phyloP scores from a whole-genome alignment of 129 eudicot genomes.

The Silybum marianum region DNA sequence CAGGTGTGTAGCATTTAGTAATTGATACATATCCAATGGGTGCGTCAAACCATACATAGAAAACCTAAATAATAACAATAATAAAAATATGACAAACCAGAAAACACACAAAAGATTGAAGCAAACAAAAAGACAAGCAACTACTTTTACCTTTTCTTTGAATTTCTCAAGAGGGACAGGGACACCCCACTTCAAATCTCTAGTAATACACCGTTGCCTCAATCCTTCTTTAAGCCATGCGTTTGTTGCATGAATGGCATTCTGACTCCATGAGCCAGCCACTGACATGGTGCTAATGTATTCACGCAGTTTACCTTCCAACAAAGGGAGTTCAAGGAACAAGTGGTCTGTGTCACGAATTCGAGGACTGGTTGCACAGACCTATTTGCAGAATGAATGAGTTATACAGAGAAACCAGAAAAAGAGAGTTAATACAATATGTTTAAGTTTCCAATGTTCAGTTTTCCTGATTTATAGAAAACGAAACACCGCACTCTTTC shows the following conservation, averaged over 20 bases:
- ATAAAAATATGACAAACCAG: background rate
- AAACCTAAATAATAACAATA: conserved; percentile 51
- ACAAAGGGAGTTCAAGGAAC: conserved; percentile 89
- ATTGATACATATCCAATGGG: conserved; percentile 97
- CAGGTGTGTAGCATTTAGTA: conserved; percentile 80
- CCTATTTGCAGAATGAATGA: conserved; percentile 42
- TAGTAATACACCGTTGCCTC: conserved; percentile 79
- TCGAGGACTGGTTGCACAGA: conserved; percentile 70
- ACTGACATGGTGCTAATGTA: conserved; percentile 70
- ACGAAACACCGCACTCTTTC: background rate
- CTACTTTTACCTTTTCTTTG: conserved; percentile 67
- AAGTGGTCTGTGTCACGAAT: conserved; percentile 92
- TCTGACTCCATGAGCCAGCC: conserved; percentile 92
- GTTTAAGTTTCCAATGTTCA: background rate
- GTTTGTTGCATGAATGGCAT: conserved; percentile 89
- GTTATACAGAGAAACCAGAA: background rate
- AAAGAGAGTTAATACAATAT: background rate
- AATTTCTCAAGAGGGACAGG: conserved; percentile 90
- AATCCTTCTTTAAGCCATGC: conserved; percentile 98
- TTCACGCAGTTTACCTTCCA: conserved; percentile 63
- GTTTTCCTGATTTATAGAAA: background rate
- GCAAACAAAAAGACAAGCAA: background rate
- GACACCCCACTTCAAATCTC: conserved; percentile 99
- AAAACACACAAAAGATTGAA: background rate
- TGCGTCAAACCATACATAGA: conserved; percentile 99